Percentiles rank a stretch among this genome's conserved stretches.
phyloP scores from a whole-genome alignment of 495 filamentous ascomycete species.

The Neurospora africana region DNA sequence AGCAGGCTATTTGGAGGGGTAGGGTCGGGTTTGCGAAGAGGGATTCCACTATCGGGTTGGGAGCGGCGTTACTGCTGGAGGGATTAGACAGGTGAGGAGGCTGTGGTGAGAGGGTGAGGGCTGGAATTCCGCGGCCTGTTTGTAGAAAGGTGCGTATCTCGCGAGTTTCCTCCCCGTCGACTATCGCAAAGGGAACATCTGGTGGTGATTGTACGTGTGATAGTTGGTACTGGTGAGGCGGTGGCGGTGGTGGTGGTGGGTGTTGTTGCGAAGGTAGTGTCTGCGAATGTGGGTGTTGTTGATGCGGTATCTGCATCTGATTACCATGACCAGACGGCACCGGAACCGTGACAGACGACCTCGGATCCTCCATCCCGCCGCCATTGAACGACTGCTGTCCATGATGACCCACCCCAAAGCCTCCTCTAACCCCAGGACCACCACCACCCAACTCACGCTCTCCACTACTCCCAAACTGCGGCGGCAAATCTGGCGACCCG shows the following conservation, averaged over 20 bases:
- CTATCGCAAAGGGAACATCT: background rate
- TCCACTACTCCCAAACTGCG: background rate
- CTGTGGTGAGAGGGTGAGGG: background rate
- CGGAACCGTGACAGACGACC: background rate
- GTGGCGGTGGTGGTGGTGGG: background rate
- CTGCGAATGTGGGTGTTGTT: background rate
- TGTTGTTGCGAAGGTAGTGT: background rate
- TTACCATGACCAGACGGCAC: background rate
- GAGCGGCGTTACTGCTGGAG: background rate
- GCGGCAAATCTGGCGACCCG: background rate
- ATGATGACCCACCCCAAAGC: background rate
- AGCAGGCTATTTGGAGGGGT: conserved; percentile 3
- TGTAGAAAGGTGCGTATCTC: conserved; percentile 9
- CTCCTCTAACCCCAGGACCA: background rate
- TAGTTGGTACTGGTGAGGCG: background rate
- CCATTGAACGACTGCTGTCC: background rate
- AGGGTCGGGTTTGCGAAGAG: conserved; percentile 6
- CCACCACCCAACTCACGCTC: background rate
- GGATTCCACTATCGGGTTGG: background rate
- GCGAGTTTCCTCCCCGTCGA: conserved; percentile 11
- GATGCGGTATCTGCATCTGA: background rate
- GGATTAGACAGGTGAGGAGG: background rate
- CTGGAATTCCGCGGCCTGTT: conserved; percentile 9
- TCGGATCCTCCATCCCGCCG: background rate
- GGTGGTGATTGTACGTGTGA: background rate